Base-by-base conservation (phyloP, 148 eudicot genomes). In the Polygonum aviculare region DNA sequence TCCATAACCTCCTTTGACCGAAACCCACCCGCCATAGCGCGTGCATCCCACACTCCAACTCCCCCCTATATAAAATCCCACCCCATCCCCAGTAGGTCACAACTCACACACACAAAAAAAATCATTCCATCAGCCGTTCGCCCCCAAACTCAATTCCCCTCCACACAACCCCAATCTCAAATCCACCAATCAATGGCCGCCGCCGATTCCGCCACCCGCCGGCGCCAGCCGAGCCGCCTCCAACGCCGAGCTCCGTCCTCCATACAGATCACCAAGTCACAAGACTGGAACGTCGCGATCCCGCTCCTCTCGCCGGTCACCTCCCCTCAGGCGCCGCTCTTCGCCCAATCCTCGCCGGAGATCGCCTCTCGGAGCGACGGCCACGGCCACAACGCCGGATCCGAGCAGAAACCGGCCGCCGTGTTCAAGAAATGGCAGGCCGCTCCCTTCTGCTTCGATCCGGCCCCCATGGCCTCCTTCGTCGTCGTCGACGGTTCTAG, bases 191-290 rank as follows among this genome's bases (percentile, higher is more conserved):
- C 21, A 11, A 67, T 67, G 72, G 72, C 72, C 2, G 44, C 44
- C 1, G 16, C 45, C 19, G 72, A 67, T 15, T 35, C 72, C 44
- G 19, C 72, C 41, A 67, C 5, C 72, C 54, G 33, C 40, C 47
- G 76, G 55, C 77, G 78, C 11, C 79, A 69, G 54, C 79, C 84
- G 12, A 85, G 78, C 59, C 67, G 87, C 40, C 75, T 84, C 40
- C 85, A 80, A 19, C 77, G 75, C 62, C 76, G 57, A 0, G 76
- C 76, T 16, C 76, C 76, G 4, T 19, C 76, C 0, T 74, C 76
- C 12, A 2, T 51, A 2, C 76, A 74, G 41, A 74, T 74, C 36
- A 35, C 14, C 21, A 7, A 21, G 0, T 35, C 76, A 7, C 15
- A 41, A 1, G 62, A 74, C 6, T 74, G 76, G 76, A 74, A 74